These are phyloP conservation scores for Ophiosphaerella korrae DNA, from an alignment of 2,329 filamentous ascomycete genomes.

Conservation along the genomic window DNA sequence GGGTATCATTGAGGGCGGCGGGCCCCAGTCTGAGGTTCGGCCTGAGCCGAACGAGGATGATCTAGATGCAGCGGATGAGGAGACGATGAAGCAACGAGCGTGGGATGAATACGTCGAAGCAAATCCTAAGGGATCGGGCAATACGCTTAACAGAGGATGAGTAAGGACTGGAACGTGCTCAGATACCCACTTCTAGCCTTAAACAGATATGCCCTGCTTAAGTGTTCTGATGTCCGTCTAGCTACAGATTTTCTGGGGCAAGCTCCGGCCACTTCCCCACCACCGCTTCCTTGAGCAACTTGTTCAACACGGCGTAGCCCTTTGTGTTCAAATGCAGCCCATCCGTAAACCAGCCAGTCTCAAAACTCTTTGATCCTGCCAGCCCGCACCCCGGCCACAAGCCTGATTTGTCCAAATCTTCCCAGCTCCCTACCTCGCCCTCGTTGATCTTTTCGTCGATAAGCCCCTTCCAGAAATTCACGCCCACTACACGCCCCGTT, in stretches of 20 bases:
- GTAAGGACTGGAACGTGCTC: neutral
- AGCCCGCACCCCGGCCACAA: slow-evolving; percentile 45
- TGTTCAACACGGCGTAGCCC: slow-evolving; percentile 38
- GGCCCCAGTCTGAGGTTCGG: slow-evolving; percentile 70
- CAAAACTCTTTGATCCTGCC: slow-evolving; percentile 34
- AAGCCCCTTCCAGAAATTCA: slow-evolving; percentile 44
- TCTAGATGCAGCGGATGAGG: slow-evolving; percentile 81
- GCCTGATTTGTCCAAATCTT: slow-evolving; percentile 29
- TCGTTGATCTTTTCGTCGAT: slow-evolving; percentile 29
- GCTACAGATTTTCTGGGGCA: slow-evolving; percentile 24
- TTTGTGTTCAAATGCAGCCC: slow-evolving; percentile 44
- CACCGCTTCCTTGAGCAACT: slow-evolving; percentile 25
- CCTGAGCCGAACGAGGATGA: slow-evolving; percentile 88
- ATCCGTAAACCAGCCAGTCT: slow-evolving; percentile 45
- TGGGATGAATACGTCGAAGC: slow-evolving; percentile 96
- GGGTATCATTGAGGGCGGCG: slow-evolving; percentile 89
- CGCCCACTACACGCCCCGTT: slow-evolving; percentile 38
- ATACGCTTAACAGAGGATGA: slow-evolving; percentile 78
- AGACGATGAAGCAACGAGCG: slow-evolving; percentile 88
- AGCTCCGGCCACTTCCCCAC: slow-evolving; percentile 40
- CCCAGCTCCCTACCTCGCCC: slow-evolving; percentile 18
- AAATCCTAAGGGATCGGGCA: slow-evolving; percentile 83
- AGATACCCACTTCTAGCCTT: slow-evolving; percentile 16
- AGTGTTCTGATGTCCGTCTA: neutral
- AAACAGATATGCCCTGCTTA: neutral